Evolutionary conservation across 192 early-diverging fungal genomes (phyloP).

Genomic region (Coemansia sp.): DNA sequence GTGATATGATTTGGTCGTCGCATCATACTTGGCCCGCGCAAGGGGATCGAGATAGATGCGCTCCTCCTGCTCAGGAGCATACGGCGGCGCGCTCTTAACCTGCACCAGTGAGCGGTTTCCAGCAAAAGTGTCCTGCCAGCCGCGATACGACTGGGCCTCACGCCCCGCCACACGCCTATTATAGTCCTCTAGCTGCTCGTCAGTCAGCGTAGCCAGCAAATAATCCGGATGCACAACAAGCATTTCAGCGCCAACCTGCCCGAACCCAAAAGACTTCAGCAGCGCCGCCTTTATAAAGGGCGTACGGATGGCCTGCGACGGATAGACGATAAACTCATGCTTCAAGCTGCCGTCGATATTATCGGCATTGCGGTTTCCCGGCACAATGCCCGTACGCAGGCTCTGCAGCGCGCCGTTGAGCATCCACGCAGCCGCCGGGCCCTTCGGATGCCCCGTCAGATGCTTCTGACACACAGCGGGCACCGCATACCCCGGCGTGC

Average conservation of each 20-base stretch:
- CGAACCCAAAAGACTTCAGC: constrained; percentile 75
- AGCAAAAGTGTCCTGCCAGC: constrained; percentile 37
- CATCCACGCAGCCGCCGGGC: constrained; percentile 96
- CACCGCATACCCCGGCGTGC: constrained; percentile 75
- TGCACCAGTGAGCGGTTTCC: constrained; percentile 28
- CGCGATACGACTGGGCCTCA: constrained; percentile 20
- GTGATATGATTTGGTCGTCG: constrained; percentile 15
- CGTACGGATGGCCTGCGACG: constrained; percentile 61
- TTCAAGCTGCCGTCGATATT: constrained; percentile 58
- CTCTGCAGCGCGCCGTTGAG: constrained; percentile 88
- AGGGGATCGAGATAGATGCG: constrained; percentile 22
- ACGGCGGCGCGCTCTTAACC: constrained; percentile 27
- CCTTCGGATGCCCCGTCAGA: constrained; percentile 95
- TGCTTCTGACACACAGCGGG: constrained; percentile 90
- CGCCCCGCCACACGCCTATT: not conserved
- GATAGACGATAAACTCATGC: constrained; percentile 82
- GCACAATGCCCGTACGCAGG: constrained; percentile 81
- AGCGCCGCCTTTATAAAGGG: constrained; percentile 63
- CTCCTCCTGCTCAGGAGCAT: constrained; percentile 17
- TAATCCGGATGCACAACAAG: constrained; percentile 73
- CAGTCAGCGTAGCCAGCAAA: constrained; percentile 49
- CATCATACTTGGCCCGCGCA: constrained; percentile 18
- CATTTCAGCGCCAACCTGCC: constrained; percentile 71
- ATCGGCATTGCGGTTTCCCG: constrained; percentile 86
- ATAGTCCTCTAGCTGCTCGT: constrained; percentile 18